A percentile compares a stretch with the other conserved stretches of the same genome.
Evolutionary conservation across 495 filamentous ascomycete species (phyloP).

Genomic region (Penicillium fimorum): DNA sequence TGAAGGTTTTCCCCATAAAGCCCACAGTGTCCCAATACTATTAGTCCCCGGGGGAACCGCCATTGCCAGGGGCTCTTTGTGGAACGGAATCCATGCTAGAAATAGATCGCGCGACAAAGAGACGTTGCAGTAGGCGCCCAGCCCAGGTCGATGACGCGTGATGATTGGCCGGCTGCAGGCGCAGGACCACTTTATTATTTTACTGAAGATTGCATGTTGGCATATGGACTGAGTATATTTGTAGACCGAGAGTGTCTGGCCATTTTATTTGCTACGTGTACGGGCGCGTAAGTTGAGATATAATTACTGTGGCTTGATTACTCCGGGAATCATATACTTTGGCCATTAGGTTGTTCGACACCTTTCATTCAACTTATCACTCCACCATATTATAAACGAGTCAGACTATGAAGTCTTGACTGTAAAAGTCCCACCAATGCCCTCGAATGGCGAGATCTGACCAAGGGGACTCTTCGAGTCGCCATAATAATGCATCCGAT

Average conservation of each 20-base stretch:
- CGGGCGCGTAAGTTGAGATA: slow-evolving; percentile 4
- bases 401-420: slow-evolving; percentile 30
- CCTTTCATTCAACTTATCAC: not conserved
- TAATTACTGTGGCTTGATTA: not conserved
- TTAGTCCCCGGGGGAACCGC: slow-evolving; percentile 2
- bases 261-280: not conserved
- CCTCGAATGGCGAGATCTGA: slow-evolving; percentile 71
- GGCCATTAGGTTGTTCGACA: not conserved
- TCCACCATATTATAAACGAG: not conserved
- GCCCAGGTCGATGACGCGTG: slow-evolving; percentile 4
- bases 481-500: slow-evolving; percentile 83
- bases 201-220: slow-evolving; percentile 1
- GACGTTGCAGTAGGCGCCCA: slow-evolving; percentile 29
- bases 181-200: slow-evolving; percentile 3
- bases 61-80: slow-evolving; percentile 19
- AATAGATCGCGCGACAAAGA: slow-evolving; percentile 18
- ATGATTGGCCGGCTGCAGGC: slow-evolving; percentile 19
- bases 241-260: not conserved
- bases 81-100: slow-evolving; percentile 19
- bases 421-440: slow-evolving; percentile 65
- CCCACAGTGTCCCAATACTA: not conserved
- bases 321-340: not conserved
- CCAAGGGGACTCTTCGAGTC: slow-evolving; percentile 72
- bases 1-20: not conserved
- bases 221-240: not conserved